phyloP scores from a whole-genome alignment of 352 stramenopile genomes.

The Phytopythium boreale region DNA sequence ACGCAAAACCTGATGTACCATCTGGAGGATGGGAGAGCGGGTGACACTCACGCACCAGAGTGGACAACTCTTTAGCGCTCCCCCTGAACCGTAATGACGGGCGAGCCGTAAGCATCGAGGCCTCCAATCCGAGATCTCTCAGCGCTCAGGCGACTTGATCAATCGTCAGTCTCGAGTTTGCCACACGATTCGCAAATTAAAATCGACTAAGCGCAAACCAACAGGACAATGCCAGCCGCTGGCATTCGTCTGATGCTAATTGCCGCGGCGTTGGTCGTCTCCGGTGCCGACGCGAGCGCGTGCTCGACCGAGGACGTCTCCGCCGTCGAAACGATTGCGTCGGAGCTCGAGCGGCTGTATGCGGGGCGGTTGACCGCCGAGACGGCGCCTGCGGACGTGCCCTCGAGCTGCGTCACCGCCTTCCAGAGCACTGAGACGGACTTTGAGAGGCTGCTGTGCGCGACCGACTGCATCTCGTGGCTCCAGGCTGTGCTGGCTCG shows the following conservation, averaged over 20 bases:
- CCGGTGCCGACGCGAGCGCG: background rate
- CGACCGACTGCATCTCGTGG: constrained; percentile 16
- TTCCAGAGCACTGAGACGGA: constrained; percentile 5
- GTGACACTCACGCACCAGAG: background rate
- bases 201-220: background rate
- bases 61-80: background rate
- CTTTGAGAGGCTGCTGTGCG: constrained; percentile 10
- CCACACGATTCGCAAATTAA: background rate
- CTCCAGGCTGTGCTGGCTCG: constrained; percentile 15
- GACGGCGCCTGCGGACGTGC: background rate
- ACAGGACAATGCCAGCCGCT: background rate
- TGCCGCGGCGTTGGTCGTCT: background rate
- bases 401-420: constrained; percentile 6
- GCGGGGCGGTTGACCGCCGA: background rate
- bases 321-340: background rate
- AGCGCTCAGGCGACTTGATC: too few relatives aligned
- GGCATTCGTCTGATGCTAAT: background rate
- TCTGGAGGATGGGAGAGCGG: background rate
- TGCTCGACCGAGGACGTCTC: background rate
- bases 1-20: background rate
- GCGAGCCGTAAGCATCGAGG: background rate
- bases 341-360: background rate
- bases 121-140: background rate
- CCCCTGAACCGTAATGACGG: background rate
- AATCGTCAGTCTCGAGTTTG: background rate